Percentiles rank a stretch among this genome's conserved stretches.
These are phyloP conservation scores for Diaporthe citrichinensis DNA, from an alignment of 2,329 filamentous ascomycete species.

Conservation along the genomic window DNA sequence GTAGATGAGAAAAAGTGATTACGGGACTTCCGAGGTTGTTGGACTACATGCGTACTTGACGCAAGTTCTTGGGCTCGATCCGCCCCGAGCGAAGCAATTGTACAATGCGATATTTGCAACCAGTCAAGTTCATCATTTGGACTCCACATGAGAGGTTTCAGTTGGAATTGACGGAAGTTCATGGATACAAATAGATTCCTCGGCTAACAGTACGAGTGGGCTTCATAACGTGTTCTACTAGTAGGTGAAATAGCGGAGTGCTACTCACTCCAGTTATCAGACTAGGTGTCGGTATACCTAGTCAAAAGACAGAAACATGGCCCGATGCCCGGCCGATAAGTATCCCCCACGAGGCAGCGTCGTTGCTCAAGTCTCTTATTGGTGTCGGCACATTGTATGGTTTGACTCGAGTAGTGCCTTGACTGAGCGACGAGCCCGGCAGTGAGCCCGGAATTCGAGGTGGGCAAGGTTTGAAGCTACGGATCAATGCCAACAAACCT, in stretches of 20 bases:
- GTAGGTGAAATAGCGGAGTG: not conserved
- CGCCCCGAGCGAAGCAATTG: not conserved
- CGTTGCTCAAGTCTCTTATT: not conserved
- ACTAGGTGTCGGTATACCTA: not conserved
- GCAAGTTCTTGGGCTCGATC: not conserved
- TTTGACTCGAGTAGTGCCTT: slow-evolving; percentile 23
- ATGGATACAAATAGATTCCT: not conserved
- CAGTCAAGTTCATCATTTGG: not conserved
- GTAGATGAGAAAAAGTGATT: not conserved
- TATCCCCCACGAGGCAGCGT: not conserved
- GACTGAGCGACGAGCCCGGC: not conserved
- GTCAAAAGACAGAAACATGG: not conserved
- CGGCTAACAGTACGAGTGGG: not conserved
- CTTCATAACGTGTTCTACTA: no score
- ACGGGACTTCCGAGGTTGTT: not conserved
- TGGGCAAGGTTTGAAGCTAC: slow-evolving; percentile 22
- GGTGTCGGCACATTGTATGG: not conserved
- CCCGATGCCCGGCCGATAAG: not conserved
- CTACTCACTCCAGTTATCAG: not conserved
- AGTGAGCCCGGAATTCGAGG: not conserved
- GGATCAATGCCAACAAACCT: not conserved
- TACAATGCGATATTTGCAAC: not conserved
- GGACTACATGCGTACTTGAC: not conserved
- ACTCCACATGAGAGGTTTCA: not conserved
- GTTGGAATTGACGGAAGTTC: not conserved